Percentiles rank a stretch among this genome's conserved stretches.
phyloP scores from a whole-genome alignment of 2,329 filamentous ascomycete genomes.

The Periglandula ipomoeae region DNA sequence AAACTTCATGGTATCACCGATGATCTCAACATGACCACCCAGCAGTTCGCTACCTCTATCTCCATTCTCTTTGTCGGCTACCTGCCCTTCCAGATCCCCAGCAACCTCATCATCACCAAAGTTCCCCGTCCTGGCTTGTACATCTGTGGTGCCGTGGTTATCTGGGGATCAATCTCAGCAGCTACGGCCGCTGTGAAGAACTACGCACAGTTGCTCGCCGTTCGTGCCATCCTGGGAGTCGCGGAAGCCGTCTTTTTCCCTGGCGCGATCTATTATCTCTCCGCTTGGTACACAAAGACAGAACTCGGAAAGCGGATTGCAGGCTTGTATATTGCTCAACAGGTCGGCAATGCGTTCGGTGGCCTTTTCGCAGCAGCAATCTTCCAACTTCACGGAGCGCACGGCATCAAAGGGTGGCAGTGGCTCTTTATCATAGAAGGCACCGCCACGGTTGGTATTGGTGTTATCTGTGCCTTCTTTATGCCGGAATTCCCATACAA shows the following conservation, averaged over 20 bases:
- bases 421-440: conserved; percentile 49
- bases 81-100: conserved; percentile 40
- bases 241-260: conserved; percentile 36
- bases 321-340: conserved; percentile 56
- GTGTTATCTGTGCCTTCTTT: conserved; percentile 43
- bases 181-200: conserved; percentile 36
- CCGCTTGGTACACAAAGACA: conserved; percentile 59
- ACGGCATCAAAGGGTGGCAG: conserved; percentile 54
- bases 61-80: conserved; percentile 40
- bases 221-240: conserved; percentile 29
- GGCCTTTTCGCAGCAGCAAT: conserved; percentile 58
- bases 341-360: conserved; percentile 64
- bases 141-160: conserved; percentile 13
- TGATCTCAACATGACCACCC: conserved; percentile 40
- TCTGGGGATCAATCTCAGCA: conserved; percentile 17
- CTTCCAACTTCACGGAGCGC: conserved; percentile 45
- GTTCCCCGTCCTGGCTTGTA: conserved; percentile 18
- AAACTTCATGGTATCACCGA: conserved; percentile 23
- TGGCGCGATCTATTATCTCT: conserved; percentile 53
- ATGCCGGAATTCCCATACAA: conserved; percentile 37
- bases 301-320: conserved; percentile 57
- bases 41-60: conserved; percentile 10
- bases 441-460: conserved; percentile 52
- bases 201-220: conserved; percentile 20
- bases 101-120: conserved; percentile 41